Base-by-base conservation (phyloP, 129 eudicot species). In the Lactuca saligna region DNA sequence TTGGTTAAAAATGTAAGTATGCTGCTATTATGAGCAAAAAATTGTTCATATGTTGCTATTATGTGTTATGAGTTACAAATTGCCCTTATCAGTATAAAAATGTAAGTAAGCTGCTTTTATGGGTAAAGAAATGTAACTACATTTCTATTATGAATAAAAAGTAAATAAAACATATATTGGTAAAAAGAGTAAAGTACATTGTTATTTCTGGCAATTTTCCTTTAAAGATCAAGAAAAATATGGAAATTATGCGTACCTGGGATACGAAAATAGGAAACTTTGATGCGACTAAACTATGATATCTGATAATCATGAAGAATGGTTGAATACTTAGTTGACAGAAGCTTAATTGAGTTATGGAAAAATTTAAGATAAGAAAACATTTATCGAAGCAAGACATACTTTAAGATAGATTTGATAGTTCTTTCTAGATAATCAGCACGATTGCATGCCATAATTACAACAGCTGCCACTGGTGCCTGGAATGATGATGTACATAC, bases 361-460 rank as follows among this genome's bases (percentile, higher is more conserved):
- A 25, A 54, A 61, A 67, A 58, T 49, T 46, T 8, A 5, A 10
- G 49, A n/a, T 46, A 42, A 42, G 49, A 42, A 42, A 42, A 3
- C 4, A 46, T 11, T 46, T 46, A 46, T 10, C 60, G 59, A 41
- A 55, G 8, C 42, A 9, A 8, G 41, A 51, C 89, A 68, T 93
- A 93, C 98, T 82, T 93, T 13, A 93, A 72, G 73, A 93, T 85
- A 65, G 98, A 93, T 75, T 89, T 78, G 42, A 93, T 84, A 61
- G 98, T 93, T 81, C 85, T 82, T 77, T 87, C 98, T 57, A 93
- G 83, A 76, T 93, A 93, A 80, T 93, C 98, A 57, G 98, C 98
- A 75, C 98, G 98, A 41, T 89, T 93, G 72, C 98, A 93, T 66
- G 98, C 98, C 98, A 93, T 93, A 11, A 93, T 81, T 46, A 93